Conservation (phyloP, 148 eudicot species). For the Polygonum maritimum region DNA sequence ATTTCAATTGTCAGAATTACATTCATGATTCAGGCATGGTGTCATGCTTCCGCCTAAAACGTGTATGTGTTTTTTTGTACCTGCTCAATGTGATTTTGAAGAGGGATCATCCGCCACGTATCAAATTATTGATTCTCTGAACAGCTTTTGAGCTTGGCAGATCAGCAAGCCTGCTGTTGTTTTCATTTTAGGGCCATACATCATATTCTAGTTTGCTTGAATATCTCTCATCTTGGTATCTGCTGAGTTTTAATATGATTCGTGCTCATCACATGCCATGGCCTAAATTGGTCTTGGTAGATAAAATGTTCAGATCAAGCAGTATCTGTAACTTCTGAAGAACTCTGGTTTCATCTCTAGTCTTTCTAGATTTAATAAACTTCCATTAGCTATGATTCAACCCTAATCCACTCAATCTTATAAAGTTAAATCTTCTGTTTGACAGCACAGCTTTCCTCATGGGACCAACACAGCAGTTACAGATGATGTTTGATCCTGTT, state of each 20-base stretch:
- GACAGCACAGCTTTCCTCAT: conserved; percentile 92
- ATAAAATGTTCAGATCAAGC: background rate
- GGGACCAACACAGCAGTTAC: conserved; percentile 69
- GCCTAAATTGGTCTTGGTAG: background rate
- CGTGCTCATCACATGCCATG: background rate
- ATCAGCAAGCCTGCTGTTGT: background rate
- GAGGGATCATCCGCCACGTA: background rate
- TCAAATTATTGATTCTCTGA: background rate
- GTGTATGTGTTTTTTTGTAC: background rate
- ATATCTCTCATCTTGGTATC: background rate
- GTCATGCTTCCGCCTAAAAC: background rate
- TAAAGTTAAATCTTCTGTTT: conserved; percentile 22
- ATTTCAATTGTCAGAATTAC: background rate
- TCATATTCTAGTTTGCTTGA: background rate
- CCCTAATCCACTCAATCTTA: background rate
- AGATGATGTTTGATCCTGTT: conserved; percentile 90
- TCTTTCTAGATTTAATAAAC: background rate
- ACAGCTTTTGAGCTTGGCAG: background rate
- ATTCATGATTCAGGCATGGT: background rate
- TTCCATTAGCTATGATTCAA: background rate
- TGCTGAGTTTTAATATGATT: background rate
- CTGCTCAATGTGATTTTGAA: background rate
- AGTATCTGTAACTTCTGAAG: background rate
- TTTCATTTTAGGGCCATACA: background rate
- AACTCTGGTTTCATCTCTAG: background rate